These are phyloP conservation scores for Eucalyptus grandis DNA, from an alignment of 345 rosid genomes.

Conservation along the genomic window DNA sequence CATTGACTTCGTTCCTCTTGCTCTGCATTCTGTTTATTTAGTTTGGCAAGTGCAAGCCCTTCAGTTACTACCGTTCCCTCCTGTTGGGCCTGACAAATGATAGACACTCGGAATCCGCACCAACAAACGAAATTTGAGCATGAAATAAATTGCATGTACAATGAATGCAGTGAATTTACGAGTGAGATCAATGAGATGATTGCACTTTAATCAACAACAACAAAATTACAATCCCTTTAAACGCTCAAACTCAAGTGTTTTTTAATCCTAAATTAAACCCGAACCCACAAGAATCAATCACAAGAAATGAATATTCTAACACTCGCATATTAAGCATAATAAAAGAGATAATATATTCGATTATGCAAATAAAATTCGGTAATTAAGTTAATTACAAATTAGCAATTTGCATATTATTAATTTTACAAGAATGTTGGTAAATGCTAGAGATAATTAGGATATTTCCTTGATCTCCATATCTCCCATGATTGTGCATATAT, in stretches of 20 bases:
- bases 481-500: background rate
- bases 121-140: background rate
- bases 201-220: background rate
- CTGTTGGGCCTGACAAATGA: background rate
- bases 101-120: background rate
- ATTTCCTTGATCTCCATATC: background rate
- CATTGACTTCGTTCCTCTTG: background rate
- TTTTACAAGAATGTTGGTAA: background rate
- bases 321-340: background rate
- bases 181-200: background rate
- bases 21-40: background rate
- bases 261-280: background rate
- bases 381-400: background rate
- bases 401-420: background rate
- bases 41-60: background rate
- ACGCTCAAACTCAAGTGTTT: background rate
- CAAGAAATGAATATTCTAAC: background rate
- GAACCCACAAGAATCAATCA: background rate
- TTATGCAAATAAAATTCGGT: fast-evolving
- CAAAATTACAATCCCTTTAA: background rate
- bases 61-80: background rate
- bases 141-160: background rate
- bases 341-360: background rate
- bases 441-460: background rate
- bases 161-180: fast-evolving